Evolutionary conservation across 2,329 filamentous ascomycete genomes (phyloP).

Genomic region (Colletotrichum tropicicola): DNA sequence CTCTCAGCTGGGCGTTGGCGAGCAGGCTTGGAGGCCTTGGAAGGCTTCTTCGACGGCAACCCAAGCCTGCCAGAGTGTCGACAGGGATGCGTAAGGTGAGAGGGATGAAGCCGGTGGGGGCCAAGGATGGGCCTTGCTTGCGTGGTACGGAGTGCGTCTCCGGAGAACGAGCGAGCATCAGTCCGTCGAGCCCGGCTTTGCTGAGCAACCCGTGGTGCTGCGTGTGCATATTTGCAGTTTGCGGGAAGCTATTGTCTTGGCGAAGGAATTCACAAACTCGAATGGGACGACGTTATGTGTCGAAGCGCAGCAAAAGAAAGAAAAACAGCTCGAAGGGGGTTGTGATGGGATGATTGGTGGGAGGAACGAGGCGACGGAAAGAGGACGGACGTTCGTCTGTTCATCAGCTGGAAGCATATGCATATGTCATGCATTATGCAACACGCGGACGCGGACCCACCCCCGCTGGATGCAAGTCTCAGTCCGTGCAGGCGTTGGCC

Average conservation of each 20-base stretch:
- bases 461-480: slow-evolving; percentile 23
- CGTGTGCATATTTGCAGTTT: slow-evolving; percentile 15
- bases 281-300: slow-evolving; percentile 23
- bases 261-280: slow-evolving; percentile 2
- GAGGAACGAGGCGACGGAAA: slow-evolving; percentile 6
- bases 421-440: slow-evolving; percentile 27
- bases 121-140: slow-evolving; percentile 11
- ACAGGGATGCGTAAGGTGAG: not conserved
- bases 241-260: slow-evolving; percentile 28
- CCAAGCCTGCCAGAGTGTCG: slow-evolving; percentile 4
- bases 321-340: not conserved
- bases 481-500: not conserved
- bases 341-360: slow-evolving; percentile 12
- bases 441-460: not conserved
- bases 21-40: slow-evolving; percentile 5
- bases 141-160: not conserved
- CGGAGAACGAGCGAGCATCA: not conserved
- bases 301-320: slow-evolving; percentile 15
- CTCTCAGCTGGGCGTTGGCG: no score
- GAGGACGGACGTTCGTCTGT: not conserved
- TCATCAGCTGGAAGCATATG: slow-evolving; percentile 16
- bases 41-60: slow-evolving; percentile 15
- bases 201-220: not conserved
- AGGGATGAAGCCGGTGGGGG: not conserved
- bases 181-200: not conserved